These are phyloP conservation scores for Kazachstania sp. DNA, from an alignment of 1,139 yeast species.

Conservation along the genomic window DNA sequence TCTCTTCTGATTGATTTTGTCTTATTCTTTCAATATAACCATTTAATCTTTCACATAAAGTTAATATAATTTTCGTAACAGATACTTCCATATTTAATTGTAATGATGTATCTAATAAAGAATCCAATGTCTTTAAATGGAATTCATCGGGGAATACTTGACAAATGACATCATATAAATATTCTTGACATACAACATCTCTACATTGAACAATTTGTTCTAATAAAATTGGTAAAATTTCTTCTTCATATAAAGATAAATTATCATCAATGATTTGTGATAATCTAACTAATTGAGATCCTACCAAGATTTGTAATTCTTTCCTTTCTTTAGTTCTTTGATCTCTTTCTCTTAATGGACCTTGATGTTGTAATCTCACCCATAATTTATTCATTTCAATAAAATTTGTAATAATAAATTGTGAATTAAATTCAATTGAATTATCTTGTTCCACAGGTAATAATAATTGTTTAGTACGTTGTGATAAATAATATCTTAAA, in stretches of 20 bases:
- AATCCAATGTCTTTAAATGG: conserved; percentile 67
- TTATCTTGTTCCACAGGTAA: conserved; percentile 1
- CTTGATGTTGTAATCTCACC: conserved; percentile 95
- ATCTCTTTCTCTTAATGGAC: conserved; percentile 76
- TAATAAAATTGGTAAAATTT: conserved; percentile 68
- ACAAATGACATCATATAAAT: conserved; percentile 77
- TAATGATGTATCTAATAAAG: conserved; percentile 57
- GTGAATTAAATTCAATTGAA: conserved; percentile 40
- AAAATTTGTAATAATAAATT: conserved; percentile 74
- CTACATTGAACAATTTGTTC: conserved; percentile 91
- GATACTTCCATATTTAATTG: conserved; percentile 63
- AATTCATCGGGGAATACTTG: conserved; percentile 94
- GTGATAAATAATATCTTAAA: conserved; percentile 79
- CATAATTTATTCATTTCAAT: conserved; percentile 96
- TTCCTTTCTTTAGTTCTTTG: conserved; percentile 72
- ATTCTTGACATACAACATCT: conserved; percentile 87
- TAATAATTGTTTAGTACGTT: conserved; percentile 65
- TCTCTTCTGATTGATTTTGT: not conserved
- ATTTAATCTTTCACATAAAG: conserved; percentile 67
- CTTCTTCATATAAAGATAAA: conserved; percentile 45
- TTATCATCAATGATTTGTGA: conserved; percentile 74
- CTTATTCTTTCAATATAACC: conserved; percentile 36
- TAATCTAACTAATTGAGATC: conserved; percentile 81
- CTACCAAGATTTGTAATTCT: conserved; percentile 85
- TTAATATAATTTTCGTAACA: conserved; percentile 55